Percentiles rank a stretch among this genome's conserved stretches.
These are phyloP conservation scores for Glycine soja DNA, from an alignment of 306 rosid species.

Conservation along the genomic window DNA sequence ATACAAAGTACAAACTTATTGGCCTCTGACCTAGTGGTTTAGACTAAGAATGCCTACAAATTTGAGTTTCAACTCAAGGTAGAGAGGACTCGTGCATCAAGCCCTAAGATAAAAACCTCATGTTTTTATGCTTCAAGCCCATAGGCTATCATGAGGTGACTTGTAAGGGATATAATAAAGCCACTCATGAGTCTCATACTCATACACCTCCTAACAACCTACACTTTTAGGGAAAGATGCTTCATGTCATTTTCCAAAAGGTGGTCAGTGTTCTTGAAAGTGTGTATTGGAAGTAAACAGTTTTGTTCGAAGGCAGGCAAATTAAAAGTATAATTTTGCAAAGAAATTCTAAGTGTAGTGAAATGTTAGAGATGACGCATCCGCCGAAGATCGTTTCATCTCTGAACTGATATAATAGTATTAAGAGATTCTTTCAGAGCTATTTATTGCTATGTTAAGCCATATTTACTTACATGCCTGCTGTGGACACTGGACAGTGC, in stretches of 20 bases:
- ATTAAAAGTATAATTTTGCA: neutral
- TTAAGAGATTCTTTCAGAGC: slow-evolving; percentile 4
- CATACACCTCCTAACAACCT: neutral
- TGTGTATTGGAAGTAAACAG: neutral
- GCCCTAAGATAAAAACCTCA: no score
- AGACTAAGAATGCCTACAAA: neutral
- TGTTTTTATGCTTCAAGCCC: neutral
- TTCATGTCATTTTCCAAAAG: neutral
- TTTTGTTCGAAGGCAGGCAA: neutral
- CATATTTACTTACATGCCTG: slow-evolving; percentile 40
- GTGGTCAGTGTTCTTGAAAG: neutral
- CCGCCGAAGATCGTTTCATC: neutral
- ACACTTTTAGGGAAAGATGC: neutral
- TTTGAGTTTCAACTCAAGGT: neutral
- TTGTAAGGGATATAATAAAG: neutral
- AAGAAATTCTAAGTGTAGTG: neutral
- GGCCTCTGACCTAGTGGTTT: neutral
- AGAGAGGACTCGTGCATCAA: neutral
- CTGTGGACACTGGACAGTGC: slow-evolving; percentile 75
- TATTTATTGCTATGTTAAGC: slow-evolving; percentile 24
- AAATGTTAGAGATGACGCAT: neutral
- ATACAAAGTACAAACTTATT: neutral
- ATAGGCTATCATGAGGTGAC: neutral
- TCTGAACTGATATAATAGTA: neutral
- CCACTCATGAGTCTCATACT: neutral